A percentile compares a stretch with the other conserved stretches of the same genome.
These are phyloP conservation scores for Xerocomus spinulosus DNA, from an alignment of 768 basidiomycete species.

Conservation along the genomic window DNA sequence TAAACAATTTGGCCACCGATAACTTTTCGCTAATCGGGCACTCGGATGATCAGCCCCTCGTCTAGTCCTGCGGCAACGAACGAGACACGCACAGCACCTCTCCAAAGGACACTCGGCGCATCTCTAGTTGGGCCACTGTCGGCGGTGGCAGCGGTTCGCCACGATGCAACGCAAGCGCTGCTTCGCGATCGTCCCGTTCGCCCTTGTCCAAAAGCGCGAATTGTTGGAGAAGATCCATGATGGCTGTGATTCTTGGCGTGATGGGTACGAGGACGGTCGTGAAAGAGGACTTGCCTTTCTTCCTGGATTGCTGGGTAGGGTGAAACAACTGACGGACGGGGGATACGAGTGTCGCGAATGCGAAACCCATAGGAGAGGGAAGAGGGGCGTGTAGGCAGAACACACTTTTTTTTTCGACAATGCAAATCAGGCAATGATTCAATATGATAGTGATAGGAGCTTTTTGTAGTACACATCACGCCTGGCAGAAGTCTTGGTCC, in stretches of 20 bases:
- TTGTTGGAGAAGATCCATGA: background rate
- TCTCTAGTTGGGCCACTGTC: constrained; percentile 19
- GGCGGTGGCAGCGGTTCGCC: constrained; percentile 22
- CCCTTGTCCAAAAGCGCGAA: constrained; percentile 13
- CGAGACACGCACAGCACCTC: constrained; percentile 10
- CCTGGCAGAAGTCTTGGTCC: too few relatives aligned
- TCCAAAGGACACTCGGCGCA: constrained; percentile 10
- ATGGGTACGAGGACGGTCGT: background rate
- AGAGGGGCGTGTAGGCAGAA: background rate
- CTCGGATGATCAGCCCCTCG: background rate
- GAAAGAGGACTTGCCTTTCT: constrained; percentile 2
- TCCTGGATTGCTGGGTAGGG: background rate
- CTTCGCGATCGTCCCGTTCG: constrained; percentile 13
- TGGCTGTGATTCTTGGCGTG: too few relatives aligned
- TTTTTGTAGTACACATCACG: too few relatives aligned
- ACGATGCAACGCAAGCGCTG: constrained; percentile 32
- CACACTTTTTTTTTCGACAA: background rate
- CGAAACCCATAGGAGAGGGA: constrained; percentile 6
- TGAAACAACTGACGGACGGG: background rate
- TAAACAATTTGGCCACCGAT: constrained; percentile 1
- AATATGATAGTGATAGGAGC: background rate
- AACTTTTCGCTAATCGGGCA: constrained; percentile 9
- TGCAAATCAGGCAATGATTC: too few relatives aligned
- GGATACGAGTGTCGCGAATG: constrained; percentile 2
- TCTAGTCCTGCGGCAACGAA: background rate